phyloP scores from a whole-genome alignment of 768 basidiomycete species.

The Tricholoma flavovirens region DNA sequence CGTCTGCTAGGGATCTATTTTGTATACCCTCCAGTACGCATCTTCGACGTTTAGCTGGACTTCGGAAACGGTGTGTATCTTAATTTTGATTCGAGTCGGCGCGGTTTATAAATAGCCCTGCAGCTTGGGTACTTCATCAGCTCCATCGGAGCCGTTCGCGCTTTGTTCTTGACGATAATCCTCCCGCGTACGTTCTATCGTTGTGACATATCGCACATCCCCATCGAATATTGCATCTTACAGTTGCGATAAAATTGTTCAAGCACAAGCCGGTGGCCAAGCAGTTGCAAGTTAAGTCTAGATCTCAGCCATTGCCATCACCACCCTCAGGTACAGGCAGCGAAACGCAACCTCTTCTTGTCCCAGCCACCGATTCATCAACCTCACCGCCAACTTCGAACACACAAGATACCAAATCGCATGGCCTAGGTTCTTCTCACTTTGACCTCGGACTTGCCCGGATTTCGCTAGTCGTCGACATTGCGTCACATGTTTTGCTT shows the following conservation, averaged over 20 bases:
- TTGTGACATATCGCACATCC: background rate
- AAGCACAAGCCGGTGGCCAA: background rate
- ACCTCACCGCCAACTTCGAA: conserved; percentile 1
- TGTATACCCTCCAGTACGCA: conserved; percentile 63
- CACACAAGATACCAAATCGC: conserved; percentile 12
- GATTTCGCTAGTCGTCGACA: conserved; percentile 52
- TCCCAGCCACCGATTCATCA: conserved; percentile 13
- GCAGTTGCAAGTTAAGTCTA: conserved; percentile 51
- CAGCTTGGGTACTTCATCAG: conserved; percentile 64
- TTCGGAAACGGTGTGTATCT: conserved; percentile 48
- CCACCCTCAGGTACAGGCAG: conserved; percentile 12
- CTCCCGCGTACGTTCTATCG: conserved; percentile 48
- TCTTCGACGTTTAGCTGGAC: conserved; percentile 58
- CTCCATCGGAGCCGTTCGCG: conserved; percentile 45
- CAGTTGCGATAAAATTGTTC: background rate
- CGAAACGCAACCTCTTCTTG: conserved; percentile 28
- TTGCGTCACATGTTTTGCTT: conserved; percentile 46
- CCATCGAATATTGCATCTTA: background rate
- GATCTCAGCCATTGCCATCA: conserved; percentile 28
- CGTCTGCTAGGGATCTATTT: conserved; percentile 43
- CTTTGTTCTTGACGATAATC: conserved; percentile 47
- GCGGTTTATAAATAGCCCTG: background rate
- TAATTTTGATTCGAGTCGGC: background rate
- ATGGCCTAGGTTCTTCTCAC: conserved; percentile 34
- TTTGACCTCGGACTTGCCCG: conserved; percentile 73